Conservation (phyloP, 495 filamentous ascomycete species). For the Umbilicaria muhlenbergii region DNA sequence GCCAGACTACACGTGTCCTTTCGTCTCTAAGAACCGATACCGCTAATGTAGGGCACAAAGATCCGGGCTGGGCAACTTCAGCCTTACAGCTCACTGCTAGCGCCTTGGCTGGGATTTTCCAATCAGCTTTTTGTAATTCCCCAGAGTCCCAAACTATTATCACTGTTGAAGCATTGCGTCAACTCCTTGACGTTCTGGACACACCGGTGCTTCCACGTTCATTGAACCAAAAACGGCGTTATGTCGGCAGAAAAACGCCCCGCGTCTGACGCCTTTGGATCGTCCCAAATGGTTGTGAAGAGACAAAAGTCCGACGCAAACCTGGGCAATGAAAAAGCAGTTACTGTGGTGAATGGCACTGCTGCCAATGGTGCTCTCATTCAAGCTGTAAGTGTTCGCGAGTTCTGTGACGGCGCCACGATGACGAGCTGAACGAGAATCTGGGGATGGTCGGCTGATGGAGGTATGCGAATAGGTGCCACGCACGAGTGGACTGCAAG, state of each 20-base stretch:
- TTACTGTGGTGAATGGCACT: slow-evolving; percentile 48
- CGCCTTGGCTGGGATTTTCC: no score
- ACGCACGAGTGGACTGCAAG: slow-evolving; percentile 72
- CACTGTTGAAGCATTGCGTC: no score
- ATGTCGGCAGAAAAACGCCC: slow-evolving; percentile 90
- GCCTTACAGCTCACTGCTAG: background rate
- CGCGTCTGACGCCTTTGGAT: slow-evolving; percentile 60
- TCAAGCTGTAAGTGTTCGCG: slow-evolving; percentile 51
- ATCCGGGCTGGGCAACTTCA: background rate
- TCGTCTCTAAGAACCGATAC: no score
- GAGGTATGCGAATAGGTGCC: slow-evolving; percentile 39
- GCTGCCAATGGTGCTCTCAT: slow-evolving; percentile 59
- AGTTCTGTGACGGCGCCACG: background rate
- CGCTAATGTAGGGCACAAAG: no score
- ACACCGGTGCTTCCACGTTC: no score
- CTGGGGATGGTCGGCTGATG: slow-evolving; percentile 17
- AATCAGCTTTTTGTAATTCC: no score
- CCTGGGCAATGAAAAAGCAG: slow-evolving; percentile 44
- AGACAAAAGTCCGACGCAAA: slow-evolving; percentile 60
- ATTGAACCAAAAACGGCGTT: no score
- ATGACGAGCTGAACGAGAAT: slow-evolving; percentile 9
- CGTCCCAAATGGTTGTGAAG: slow-evolving; percentile 77
- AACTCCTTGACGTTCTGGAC: no score
- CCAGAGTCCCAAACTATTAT: no score
- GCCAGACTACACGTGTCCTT: no score